Percentiles rank a stretch among this genome's conserved stretches.
These are phyloP conservation scores for Wickerhamiella galacta DNA, from an alignment of 805 yeast species.

Conservation along the genomic window DNA sequence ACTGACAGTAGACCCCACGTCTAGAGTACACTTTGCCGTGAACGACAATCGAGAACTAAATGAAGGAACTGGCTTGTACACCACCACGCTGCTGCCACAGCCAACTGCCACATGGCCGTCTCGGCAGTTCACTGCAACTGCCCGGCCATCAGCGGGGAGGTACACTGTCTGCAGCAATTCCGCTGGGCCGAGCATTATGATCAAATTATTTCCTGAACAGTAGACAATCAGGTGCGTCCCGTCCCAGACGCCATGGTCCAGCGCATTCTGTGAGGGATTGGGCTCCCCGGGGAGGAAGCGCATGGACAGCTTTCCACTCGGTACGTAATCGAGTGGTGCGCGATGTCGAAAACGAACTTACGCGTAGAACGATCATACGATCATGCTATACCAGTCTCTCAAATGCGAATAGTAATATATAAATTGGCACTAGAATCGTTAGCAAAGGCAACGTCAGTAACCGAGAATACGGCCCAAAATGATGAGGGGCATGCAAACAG, in stretches of 20 bases:
- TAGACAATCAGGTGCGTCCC: constrained; percentile 44
- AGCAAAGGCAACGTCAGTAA: constrained; percentile 2
- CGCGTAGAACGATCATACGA: too few relatives aligned
- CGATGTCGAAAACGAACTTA: too few relatives aligned
- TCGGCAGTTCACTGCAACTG: constrained; percentile 43
- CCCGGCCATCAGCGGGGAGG: constrained; percentile 44
- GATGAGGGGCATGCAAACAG: constrained; percentile 17
- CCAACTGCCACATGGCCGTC: constrained; percentile 33
- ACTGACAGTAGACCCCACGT: constrained; percentile 11
- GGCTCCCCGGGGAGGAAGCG: constrained; percentile 71
- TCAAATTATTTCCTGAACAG: constrained; percentile 77
- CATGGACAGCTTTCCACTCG: constrained; percentile 2
- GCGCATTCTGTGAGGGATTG: constrained; percentile 36
- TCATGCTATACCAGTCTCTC: too few relatives aligned
- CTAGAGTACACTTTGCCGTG: constrained; percentile 3
- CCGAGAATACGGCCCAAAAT: constrained; percentile 13
- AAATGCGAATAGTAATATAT: too few relatives aligned
- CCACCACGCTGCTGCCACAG: constrained; percentile 9
- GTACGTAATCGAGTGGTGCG: too few relatives aligned
- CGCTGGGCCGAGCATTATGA: constrained; percentile 37
- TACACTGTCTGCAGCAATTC: constrained; percentile 60
- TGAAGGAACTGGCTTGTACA: constrained; percentile 14
- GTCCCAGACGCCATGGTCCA: constrained; percentile 50
- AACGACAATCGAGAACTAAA: constrained; percentile 12
- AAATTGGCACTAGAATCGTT: too few relatives aligned